Evolutionary conservation across 257 asterid genomes (phyloP).

Genomic region (Echium plantagineum): DNA sequence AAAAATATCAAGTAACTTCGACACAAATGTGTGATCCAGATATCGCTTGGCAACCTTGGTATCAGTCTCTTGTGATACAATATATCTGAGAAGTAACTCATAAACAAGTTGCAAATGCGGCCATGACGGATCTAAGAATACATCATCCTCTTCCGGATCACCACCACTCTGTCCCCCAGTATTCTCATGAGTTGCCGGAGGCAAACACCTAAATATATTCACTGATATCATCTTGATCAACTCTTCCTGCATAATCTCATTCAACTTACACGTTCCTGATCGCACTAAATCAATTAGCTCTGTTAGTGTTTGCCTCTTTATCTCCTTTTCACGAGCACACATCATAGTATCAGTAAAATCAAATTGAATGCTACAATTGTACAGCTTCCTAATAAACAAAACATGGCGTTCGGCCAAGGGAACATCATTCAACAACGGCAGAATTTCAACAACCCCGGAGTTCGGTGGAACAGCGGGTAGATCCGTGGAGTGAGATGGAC

Average conservation of each 20-base stretch:
- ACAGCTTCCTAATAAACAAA: conserved; percentile 59
- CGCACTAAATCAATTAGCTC: conserved; percentile 78
- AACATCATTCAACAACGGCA: conserved; percentile 69
- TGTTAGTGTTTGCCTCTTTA: conserved; percentile 74
- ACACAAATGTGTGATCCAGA: conserved; percentile 75
- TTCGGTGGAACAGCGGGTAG: conserved; percentile 36
- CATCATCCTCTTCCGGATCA: conserved; percentile 84
- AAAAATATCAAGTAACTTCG: conserved; percentile 63
- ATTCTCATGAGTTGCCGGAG: conserved; percentile 60
- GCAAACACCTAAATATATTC: conserved; percentile 69
- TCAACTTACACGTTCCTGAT: conserved; percentile 60
- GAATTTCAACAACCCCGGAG: conserved; percentile 49
- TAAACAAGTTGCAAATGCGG: conserved; percentile 76
- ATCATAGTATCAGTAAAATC: conserved; percentile 56
- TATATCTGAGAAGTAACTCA: conserved; percentile 58
- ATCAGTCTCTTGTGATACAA: conserved; percentile 60
- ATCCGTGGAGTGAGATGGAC: conserved; percentile 31
- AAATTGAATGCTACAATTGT: conserved; percentile 50
- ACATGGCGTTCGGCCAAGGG: conserved; percentile 58
- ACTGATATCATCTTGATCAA: conserved; percentile 58
- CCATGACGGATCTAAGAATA: conserved; percentile 78
- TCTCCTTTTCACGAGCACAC: conserved; percentile 66
- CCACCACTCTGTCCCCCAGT: conserved; percentile 44
- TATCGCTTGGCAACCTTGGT: conserved; percentile 68
- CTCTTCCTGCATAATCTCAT: conserved; percentile 86